Evolutionary conservation across 2,329 filamentous ascomycete species (phyloP), one percentile per base, ranked within the genome.

Genomic region (Neonectria coccinea): DNA sequence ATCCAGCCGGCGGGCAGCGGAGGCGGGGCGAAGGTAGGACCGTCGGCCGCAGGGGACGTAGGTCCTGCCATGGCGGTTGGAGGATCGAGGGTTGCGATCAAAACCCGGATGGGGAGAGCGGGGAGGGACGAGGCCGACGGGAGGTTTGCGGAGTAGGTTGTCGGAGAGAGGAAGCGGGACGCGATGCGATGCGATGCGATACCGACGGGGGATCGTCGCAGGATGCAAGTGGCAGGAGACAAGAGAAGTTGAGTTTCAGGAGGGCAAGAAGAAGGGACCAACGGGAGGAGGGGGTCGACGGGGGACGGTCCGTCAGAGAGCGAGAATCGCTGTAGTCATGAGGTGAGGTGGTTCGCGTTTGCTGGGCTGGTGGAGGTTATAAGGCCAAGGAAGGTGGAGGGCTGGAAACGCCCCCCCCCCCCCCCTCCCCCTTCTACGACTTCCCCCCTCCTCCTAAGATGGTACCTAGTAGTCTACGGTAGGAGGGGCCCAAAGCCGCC

Each of bases 1-100:
- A 90, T 91, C 89, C 89, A 91, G 73, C 89, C 89, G 12, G 86
- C 79, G 54, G 89, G 89, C 56, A 91, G 83, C 51, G 82, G 80
- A 52, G 89, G 89, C 68, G 89, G 89, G 68, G 81, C 84, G 72
- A 83, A 88, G 73, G 85, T 85, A 70, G 87, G 87, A 73, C 86
- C 87, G 74, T 87, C 85, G 78, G 84, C 83, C 78, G 83, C 82
- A 67, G 87, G 86, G 70, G 86, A 88, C 71, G 82, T 81, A 74
- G 86, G 83, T 73, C 86, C 86, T 74, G 85, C 82, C 86, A 89
- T 89, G 66, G 66, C 61, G 64, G 62, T 67, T 48, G 66, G 41
- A 56, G 64, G 59, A 59, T 66, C 63, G 65, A 61, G 56, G 54
- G 59, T 66, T 59, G 10, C 39, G 69, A 55, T 56, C 33, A 36